Evolutionary conservation across 2,329 filamentous ascomycete species (phyloP).

Genomic region (Neofusicoccum umdonicola): DNA sequence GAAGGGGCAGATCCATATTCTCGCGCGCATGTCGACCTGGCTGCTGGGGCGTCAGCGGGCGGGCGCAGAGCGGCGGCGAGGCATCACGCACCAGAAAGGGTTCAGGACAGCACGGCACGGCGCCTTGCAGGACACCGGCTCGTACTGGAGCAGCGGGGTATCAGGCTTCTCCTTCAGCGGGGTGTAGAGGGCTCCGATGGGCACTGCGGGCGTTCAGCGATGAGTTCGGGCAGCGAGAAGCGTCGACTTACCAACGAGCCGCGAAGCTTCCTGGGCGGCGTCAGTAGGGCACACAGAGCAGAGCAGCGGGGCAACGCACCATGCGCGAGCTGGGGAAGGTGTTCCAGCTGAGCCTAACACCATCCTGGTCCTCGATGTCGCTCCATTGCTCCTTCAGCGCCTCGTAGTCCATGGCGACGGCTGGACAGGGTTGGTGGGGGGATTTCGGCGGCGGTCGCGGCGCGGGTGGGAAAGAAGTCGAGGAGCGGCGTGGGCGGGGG

Average conservation of each 20-base stretch:
- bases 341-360: slow-evolving; percentile 95
- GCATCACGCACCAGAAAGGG: slow-evolving; percentile 78
- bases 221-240: slow-evolving; percentile 5
- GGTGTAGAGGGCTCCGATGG: slow-evolving; percentile 93
- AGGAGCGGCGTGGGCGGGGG: background rate
- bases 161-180: slow-evolving; percentile 93
- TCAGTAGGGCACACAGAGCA: slow-evolving; percentile 12
- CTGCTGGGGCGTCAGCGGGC: slow-evolving; percentile 41
- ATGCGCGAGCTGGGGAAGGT: slow-evolving; percentile 97
- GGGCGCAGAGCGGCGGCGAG: slow-evolving; percentile 18
- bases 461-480: background rate
- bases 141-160: slow-evolving; percentile 86
- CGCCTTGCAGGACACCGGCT: slow-evolving; percentile 94
- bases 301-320: slow-evolving; percentile 45
- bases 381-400: slow-evolving; percentile 93
- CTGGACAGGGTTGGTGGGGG: slow-evolving; percentile 9
- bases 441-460: slow-evolving; percentile 2
- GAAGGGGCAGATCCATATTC: slow-evolving; percentile 87
- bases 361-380: slow-evolving; percentile 94
- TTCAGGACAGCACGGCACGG: slow-evolving; percentile 95
- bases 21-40: slow-evolving; percentile 78
- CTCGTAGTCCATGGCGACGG: slow-evolving; percentile 78
- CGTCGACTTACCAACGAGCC: slow-evolving; percentile 61
- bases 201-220: slow-evolving; percentile 53
- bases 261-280: slow-evolving; percentile 75